Base-by-base conservation (phyloP, 768 basidiomycete genomes). In the Macrocybe gigantea region DNA sequence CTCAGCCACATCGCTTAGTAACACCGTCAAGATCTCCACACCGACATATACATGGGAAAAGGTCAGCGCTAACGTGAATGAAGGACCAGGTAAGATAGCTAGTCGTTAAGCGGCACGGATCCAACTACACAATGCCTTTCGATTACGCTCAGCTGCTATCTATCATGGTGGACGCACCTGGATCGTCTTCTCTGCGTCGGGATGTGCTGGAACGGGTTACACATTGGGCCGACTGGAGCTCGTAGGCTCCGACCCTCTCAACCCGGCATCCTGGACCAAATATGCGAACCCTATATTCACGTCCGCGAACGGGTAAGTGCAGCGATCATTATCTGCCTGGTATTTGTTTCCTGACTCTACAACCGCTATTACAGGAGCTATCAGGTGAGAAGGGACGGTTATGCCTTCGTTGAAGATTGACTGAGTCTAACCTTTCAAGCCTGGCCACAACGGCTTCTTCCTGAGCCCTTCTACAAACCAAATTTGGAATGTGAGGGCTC, bases 361-460 rank as follows among this genome's bases (percentile, higher is more conserved):
- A 33, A 42, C 42, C 22, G 22, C 4, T 22, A 22, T 22, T 22
- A 4, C 4, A 53, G 54, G 32, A 53, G 43, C n/a, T 54, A 51
- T 36, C 49, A 56, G 32, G 55, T 56, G 10, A 30, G 14, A 8
- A 33, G 12, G 36, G 10, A 5, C n/a, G 33, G 9, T 44, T 6
- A 32, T 31, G 10, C 4, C 34, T 8, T 32, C 9, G 4, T 45
- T n/a, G 7, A 32, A 11, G 8, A 39, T 14, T 13, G 6, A 6
- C 22, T 33, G 7, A 50, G 48, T 11, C 42, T 35, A 6, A 6
- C 7, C 12, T 15, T 35, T 33, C n/a, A 39, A 66, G 61, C 65
- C 67, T 38, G 66, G 67, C 1, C 66, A 68, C 49, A 65, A 67
- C 44, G 66, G 67, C 0, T 66, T 64, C 50, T 68, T 66, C 60